Base-by-base conservation (phyloP, 495 filamentous ascomycete genomes). In the Baudoinia panamericana region DNA sequence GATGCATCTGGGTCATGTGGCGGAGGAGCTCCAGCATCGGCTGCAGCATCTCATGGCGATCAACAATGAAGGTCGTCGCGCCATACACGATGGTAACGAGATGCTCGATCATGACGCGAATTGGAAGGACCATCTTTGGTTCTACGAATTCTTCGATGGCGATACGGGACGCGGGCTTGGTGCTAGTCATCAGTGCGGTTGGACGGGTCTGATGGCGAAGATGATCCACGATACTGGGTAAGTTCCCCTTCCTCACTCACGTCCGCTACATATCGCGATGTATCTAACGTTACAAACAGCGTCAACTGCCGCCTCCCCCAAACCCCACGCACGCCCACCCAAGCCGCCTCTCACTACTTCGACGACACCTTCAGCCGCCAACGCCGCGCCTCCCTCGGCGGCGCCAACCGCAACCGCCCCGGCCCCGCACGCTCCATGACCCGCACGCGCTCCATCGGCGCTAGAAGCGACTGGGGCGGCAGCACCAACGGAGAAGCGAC, bases 171-270 rank as follows among this genome's bases (percentile, higher is more conserved):
- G 84, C 36, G 88, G 90, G 5, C 67, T 95, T 6, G 88, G 88
- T 38, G 84, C 88, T 17, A 90, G 82, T 32, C 90, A 96, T 60
- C 88, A 96, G 57, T 93, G 84, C 45, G 88, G 88, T 4, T 96
- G 90, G 90, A 94, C 88, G n/a, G 90, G 88, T 0, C 55, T 96
- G 33, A 83, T 96, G 52, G 88, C 88, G 7, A 87, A 92, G 55
- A 76, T 96, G 73, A 95, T 96, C 37, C 88, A 96, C 45, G 88
- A 96, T 50, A 93, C 88, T 45, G 88, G 84, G 82, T 81, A 71
- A 59, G 78, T 59, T 22, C 16, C 20, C 39, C 30, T 39, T 9
- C 37, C 30, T 29, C 16, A 37, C 13, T 32, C 36, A 25, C 30
- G 17, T 28, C 18, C n/a, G 9, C 44, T 15, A 42, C 29, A 24